These are phyloP conservation scores for Earliella scabrosa DNA, from an alignment of 1,284 basidiomycete species.

Conservation along the genomic window DNA sequence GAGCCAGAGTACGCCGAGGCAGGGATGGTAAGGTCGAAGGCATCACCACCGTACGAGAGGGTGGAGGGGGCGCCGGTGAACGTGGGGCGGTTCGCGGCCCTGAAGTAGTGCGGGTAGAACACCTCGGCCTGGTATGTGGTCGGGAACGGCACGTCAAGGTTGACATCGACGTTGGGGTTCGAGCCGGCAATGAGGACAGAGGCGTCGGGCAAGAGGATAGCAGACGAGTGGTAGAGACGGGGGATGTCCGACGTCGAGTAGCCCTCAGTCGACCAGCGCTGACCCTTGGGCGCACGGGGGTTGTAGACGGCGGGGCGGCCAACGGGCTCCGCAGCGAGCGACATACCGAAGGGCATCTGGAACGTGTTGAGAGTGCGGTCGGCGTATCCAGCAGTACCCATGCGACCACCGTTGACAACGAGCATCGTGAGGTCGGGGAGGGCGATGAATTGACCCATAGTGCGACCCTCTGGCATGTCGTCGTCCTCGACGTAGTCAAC, in stretches of 20 bases:
- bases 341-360: conserved; percentile 68
- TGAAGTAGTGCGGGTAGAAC: conserved; percentile 88
- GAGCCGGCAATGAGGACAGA: conserved; percentile 90
- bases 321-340: conserved; percentile 68
- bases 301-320: conserved; percentile 79
- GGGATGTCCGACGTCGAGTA: conserved; percentile 65
- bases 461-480: conserved; percentile 73
- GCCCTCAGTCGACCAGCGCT: conserved; percentile 75
- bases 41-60: conserved; percentile 85
- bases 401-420: conserved; percentile 78
- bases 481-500: conserved; percentile 71
- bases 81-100: conserved; percentile 71
- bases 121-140: conserved; percentile 89
- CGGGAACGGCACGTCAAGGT: conserved; percentile 69
- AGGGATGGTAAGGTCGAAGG: conserved; percentile 75
- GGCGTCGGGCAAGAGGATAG: conserved; percentile 87
- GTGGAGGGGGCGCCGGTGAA: conserved; percentile 74
- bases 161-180: conserved; percentile 92
- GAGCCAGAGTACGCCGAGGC: conserved; percentile 66
- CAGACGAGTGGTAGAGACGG: conserved; percentile 88
- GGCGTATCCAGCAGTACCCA: conserved; percentile 79
- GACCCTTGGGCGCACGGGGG: conserved; percentile 64
- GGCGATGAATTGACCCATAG: conserved; percentile 88
- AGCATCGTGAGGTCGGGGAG: conserved; percentile 79
- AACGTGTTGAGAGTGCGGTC: conserved; percentile 53